These are phyloP conservation scores for Umbelopsis sp. DNA, from an alignment of 371 early-diverging fungal species.

Conservation along the genomic window DNA sequence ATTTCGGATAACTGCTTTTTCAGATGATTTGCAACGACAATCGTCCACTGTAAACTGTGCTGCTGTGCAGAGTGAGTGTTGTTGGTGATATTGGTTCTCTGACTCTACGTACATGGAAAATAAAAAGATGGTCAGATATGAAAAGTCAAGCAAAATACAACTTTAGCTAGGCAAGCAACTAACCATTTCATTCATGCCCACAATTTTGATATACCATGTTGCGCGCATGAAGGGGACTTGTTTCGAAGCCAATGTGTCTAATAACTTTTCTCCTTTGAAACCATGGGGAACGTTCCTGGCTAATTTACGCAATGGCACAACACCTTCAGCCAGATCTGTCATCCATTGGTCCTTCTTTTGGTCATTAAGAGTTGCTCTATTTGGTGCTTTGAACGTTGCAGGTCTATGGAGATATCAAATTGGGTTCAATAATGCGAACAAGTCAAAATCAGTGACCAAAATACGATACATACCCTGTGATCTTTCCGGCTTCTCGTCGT, in stretches of 20 bases:
- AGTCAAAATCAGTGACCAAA: background rate
- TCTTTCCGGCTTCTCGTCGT: conserved; percentile 51
- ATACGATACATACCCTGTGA: conserved; percentile 48
- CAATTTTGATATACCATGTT: conserved; percentile 76
- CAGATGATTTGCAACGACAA: conserved; percentile 36
- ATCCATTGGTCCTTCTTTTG: conserved; percentile 64
- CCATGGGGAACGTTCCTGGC: conserved; percentile 65
- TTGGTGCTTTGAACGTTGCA: conserved; percentile 61
- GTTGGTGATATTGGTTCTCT: conserved; percentile 19
- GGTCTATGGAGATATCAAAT: conserved; percentile 32
- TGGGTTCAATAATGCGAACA: background rate
- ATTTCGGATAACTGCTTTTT: conserved; percentile 55
- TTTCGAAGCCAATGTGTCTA: conserved; percentile 61
- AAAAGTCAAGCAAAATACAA: too few species aligned
- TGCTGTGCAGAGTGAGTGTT: conserved; percentile 11
- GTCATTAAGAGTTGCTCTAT: conserved; percentile 57
- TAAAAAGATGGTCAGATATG: conserved; percentile 17
- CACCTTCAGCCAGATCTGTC: conserved; percentile 58
- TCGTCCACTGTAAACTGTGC: conserved; percentile 39
- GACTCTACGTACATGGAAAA: background rate
- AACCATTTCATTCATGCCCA: conserved; percentile 67
- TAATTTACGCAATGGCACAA: conserved; percentile 58
- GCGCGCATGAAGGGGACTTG: conserved; percentile 74
- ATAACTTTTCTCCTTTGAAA: conserved; percentile 68
- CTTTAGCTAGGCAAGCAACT: conserved; percentile 7